These are phyloP conservation scores for Dactylonectria macrodidyma DNA, from an alignment of 2,329 filamentous ascomycete species.

Conservation along the genomic window DNA sequence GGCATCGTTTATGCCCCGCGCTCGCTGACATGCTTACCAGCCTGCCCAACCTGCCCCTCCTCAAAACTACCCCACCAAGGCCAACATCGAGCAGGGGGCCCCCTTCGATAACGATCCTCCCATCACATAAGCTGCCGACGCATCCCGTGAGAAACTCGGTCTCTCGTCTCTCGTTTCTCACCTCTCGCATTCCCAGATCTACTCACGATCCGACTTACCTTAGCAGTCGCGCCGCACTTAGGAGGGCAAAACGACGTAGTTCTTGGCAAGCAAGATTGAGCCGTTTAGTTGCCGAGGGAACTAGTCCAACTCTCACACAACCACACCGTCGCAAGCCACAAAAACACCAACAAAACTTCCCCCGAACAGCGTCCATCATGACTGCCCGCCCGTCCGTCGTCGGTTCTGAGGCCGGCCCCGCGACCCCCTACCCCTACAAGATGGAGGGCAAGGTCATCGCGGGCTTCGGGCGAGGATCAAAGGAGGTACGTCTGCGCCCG, in stretches of 20 bases:
- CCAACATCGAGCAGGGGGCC: conserved; percentile 11
- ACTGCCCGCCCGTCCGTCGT: conserved; percentile 75
- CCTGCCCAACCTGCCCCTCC: not conserved
- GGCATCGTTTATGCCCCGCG: conserved; percentile 26
- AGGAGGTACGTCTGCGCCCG: conserved; percentile 74
- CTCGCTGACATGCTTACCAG: not conserved
- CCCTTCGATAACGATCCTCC: conserved; percentile 24
- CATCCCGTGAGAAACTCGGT: not conserved
- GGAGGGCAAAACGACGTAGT: no score
- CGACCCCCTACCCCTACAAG: conserved; percentile 84
- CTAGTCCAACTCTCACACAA: not conserved
- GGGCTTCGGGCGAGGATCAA: conserved; percentile 94
- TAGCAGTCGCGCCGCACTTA: not conserved
- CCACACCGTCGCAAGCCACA: not conserved
- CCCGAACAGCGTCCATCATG: conserved; percentile 39
- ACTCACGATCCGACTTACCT: not conserved
- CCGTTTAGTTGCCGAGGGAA: not conserved
- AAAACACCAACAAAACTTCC: not conserved
- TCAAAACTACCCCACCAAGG: conserved; percentile 20
- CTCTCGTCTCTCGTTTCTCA: not conserved
- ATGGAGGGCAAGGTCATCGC: conserved; percentile 91
- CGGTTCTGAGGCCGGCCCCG: conserved; percentile 81
- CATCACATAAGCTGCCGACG: conserved; percentile 15
- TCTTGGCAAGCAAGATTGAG: not conserved
- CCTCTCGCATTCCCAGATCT: not conserved